A percentile compares a stretch with the other conserved stretches of the same genome.
phyloP scores from a whole-genome alignment of 2,329 filamentous ascomycete genomes.

The Madurella fahalii region DNA sequence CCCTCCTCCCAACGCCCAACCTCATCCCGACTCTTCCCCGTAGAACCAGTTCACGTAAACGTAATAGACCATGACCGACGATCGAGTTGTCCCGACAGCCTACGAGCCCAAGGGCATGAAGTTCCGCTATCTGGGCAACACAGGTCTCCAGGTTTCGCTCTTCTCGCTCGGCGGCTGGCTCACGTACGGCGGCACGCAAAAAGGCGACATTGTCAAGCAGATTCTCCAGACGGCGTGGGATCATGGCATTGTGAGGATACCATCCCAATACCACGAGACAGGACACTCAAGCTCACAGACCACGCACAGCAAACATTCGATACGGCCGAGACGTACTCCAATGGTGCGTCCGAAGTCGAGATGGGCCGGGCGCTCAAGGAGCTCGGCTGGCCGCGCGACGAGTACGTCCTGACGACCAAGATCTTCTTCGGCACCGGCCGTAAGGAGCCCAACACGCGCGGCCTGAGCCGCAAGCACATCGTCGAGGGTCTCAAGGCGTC shows the following conservation, averaged over 20 bases:
- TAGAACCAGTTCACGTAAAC: background rate
- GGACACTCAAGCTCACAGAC: conserved; percentile 7
- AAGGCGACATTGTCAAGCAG: conserved; percentile 36
- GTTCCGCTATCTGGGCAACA: conserved; percentile 68
- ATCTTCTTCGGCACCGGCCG: conserved; percentile 48
- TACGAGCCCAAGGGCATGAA: conserved; percentile 50
- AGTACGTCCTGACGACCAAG: conserved; percentile 52
- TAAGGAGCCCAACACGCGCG: conserved; percentile 54
- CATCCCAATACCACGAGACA: no score
- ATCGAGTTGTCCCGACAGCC: conserved; percentile 22
- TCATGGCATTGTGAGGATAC: conserved; percentile 40
- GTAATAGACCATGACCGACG: conserved; percentile 17
- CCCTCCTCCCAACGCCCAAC: background rate
- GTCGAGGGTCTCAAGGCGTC: conserved; percentile 56
- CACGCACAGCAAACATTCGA: conserved; percentile 45
- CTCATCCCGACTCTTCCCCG: background rate
- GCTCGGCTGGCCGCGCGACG: conserved; percentile 49
- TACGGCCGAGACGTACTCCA: conserved; percentile 47
- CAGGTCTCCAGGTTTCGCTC: conserved; percentile 69
- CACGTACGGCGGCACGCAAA: conserved; percentile 61
- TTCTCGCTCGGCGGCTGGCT: conserved; percentile 70
- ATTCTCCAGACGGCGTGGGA: conserved; percentile 48
- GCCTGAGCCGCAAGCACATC: conserved; percentile 47
- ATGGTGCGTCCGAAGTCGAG: conserved; percentile 46
- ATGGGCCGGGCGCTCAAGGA: conserved; percentile 51